A percentile compares a stretch with the other conserved stretches of the same genome.
Evolutionary conservation across 805 yeast species (phyloP).

Genomic region (Tetrapisispora phaffii): DNA sequence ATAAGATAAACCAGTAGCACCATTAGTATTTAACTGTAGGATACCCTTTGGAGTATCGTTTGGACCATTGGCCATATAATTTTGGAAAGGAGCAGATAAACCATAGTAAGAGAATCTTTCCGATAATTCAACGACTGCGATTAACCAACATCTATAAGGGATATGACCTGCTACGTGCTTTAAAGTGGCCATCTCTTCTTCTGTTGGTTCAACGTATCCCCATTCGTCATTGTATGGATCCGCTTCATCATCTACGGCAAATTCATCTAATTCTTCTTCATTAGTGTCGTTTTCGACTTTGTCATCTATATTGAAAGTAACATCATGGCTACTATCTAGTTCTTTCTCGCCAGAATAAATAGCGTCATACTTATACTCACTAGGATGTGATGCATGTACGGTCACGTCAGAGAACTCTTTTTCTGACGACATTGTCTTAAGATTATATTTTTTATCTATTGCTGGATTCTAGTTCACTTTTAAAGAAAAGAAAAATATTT

Average conservation of each 20-base stretch:
- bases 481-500: too few relatives aligned
- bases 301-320: not conserved
- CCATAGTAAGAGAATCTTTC: constrained; percentile 81
- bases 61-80: constrained; percentile 58
- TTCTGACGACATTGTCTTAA: not conserved
- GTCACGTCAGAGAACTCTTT: not conserved
- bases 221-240: constrained; percentile 6
- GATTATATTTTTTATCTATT: not conserved
- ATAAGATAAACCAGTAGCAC: constrained; percentile 64
- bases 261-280: constrained; percentile 3
- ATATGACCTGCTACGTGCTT: constrained; percentile 35
- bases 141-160: constrained; percentile 40
- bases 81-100: constrained; percentile 63
- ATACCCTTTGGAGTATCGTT: constrained; percentile 41
- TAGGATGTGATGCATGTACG: not conserved
- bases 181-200: constrained; percentile 23
- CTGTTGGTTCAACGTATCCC: constrained; percentile 19
- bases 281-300: constrained; percentile 2
- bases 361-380: not conserved
- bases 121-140: constrained; percentile 62
- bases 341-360: constrained; percentile 1
- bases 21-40: constrained; percentile 46
- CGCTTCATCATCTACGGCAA: not conserved
- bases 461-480: not conserved
- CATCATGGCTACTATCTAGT: not conserved